These are phyloP conservation scores for Phytophthora ohioensis DNA, from an alignment of 352 stramenopile genomes.

Conservation along the genomic window DNA sequence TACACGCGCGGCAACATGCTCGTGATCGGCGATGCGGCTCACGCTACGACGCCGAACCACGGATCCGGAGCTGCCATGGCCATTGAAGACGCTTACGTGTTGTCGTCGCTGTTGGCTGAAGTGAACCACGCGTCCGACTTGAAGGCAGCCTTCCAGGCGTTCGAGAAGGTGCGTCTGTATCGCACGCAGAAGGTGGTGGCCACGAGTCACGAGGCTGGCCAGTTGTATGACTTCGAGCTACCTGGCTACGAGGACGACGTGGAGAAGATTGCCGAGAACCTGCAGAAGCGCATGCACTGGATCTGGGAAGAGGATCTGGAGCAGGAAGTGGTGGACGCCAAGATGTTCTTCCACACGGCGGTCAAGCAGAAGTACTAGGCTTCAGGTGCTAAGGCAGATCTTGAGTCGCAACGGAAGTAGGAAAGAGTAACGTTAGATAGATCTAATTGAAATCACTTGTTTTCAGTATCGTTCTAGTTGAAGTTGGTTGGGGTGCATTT, in stretches of 20 bases:
- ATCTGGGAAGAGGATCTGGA: constrained; percentile 47
- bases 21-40: constrained; percentile 43
- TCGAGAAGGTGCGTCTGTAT: constrained; percentile 50
- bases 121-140: constrained; percentile 33
- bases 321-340: constrained; percentile 42
- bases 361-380: constrained; percentile 25
- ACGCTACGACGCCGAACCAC: constrained; percentile 45
- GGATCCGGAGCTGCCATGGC: constrained; percentile 43
- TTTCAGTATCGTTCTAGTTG: constrained; percentile 7
- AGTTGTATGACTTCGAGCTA: constrained; percentile 46
- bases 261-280: constrained; percentile 36
- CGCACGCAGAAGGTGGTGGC: constrained; percentile 44
- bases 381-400: too few relatives aligned
- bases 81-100: constrained; percentile 45
- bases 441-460: background rate
- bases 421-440: constrained; percentile 12
- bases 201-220: constrained; percentile 38
- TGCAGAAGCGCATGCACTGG: constrained; percentile 46
- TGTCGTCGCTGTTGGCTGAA: constrained; percentile 41
- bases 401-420: too few relatives aligned
- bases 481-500: constrained; percentile 6
- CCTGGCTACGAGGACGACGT: constrained; percentile 38
- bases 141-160: constrained; percentile 38
- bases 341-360: constrained; percentile 29
- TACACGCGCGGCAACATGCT: constrained; percentile 45